phyloP scores from a whole-genome alignment of 2,329 filamentous ascomycete genomes.

The Aphanocladium album region DNA sequence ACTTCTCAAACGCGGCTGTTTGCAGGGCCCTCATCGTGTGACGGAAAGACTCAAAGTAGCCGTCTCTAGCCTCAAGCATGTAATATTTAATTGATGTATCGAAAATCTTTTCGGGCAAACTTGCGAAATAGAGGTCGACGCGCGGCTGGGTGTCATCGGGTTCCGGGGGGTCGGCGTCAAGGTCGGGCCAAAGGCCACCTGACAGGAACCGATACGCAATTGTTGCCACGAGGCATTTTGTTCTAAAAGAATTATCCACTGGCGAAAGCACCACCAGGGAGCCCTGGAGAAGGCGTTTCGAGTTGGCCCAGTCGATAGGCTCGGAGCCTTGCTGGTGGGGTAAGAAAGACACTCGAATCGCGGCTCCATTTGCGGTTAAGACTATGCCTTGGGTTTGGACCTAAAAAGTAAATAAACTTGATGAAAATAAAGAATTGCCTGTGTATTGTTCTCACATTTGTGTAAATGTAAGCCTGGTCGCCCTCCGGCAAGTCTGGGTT shows the following conservation, averaged over 20 bases:
- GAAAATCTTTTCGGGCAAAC: constrained; percentile 53
- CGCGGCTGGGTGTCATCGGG: constrained; percentile 47
- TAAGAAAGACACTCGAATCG: constrained; percentile 66
- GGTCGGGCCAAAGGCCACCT: constrained; percentile 53
- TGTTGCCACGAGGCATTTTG: constrained; percentile 62
- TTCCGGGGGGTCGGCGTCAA: constrained; percentile 11
- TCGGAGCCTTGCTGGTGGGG: constrained; percentile 57
- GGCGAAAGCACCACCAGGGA: constrained; percentile 50
- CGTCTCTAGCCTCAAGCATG: constrained; percentile 71
- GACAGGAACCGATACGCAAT: constrained; percentile 65
- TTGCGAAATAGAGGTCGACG: constrained; percentile 70
- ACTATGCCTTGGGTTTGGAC: constrained; percentile 63
- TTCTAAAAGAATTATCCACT: constrained; percentile 55
- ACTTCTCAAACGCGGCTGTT: constrained; percentile 36
- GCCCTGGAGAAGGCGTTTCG: constrained; percentile 47
- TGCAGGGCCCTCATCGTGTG: constrained; percentile 72
- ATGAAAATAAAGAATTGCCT: too few species aligned
- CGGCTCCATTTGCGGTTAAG: constrained; percentile 57
- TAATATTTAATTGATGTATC: constrained; percentile 66
- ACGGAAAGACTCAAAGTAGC: constrained; percentile 73
- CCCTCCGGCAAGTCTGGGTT: constrained; percentile 54
- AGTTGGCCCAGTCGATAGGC: constrained; percentile 58
- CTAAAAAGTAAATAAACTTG: constrained; percentile 31
- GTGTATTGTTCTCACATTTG: constrained; percentile 46
- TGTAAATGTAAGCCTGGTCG: constrained; percentile 59